These are phyloP conservation scores for Antitrichia curtipendula DNA, from an alignment of 225 moss, liverwort and hornwort species.

Conservation along the genomic window DNA sequence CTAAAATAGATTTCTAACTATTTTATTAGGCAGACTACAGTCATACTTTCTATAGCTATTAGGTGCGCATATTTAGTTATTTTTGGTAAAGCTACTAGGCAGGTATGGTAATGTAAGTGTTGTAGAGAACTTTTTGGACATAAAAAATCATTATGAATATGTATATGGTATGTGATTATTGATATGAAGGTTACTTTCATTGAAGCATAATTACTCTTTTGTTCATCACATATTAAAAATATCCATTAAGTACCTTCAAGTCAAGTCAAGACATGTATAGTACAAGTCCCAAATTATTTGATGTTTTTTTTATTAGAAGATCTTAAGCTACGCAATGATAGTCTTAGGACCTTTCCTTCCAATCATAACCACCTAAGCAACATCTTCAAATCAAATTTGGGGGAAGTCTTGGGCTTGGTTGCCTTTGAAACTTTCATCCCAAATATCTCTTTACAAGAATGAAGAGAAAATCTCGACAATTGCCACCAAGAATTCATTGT, in stretches of 20 bases:
- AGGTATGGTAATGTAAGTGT: no score
- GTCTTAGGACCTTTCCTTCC: not conserved
- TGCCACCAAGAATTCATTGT: not conserved
- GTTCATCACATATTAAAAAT: not conserved
- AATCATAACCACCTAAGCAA: not conserved
- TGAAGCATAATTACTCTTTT: not conserved
- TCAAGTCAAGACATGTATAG: not conserved
- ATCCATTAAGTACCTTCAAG: not conserved
- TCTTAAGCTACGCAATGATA: not conserved
- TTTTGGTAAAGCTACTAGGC: no score
- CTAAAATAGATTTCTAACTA: not conserved
- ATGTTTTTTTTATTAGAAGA: not conserved
- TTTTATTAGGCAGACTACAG: not conserved
- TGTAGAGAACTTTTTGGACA: no score
- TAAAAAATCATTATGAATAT: not conserved
- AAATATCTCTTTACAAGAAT: no score
- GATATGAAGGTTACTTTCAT: not conserved
- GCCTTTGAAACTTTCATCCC: no score
- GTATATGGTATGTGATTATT: not conserved
- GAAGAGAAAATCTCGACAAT: not conserved
- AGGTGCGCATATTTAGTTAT: no score
- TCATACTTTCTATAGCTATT: not conserved
- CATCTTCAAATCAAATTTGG: not conserved
- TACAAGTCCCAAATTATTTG: not conserved
- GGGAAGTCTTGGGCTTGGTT: no score